Evolutionary conservation across 805 yeast genomes (phyloP), one percentile per base, ranked within the genome.

Genomic region (Candida railenensis): DNA sequence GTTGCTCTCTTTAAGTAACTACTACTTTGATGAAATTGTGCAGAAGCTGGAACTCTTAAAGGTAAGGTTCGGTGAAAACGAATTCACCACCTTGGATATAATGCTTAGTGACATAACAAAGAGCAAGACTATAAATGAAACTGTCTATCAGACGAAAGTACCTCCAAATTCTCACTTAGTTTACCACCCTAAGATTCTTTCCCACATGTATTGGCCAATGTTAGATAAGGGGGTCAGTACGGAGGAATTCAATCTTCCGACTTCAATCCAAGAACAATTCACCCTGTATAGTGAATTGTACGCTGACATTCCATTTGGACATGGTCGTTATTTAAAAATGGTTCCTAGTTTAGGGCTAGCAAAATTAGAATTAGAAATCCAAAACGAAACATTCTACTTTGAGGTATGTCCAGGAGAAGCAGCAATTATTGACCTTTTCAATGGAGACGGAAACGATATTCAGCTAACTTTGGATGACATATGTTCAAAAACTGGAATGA

Each of bases 191-290:
- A 73, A 85, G 2, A 73, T 89, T 16, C 66, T 92, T 9, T 89
- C 97, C 1, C 80, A 85, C 49, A 62, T 87, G 16, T 92, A 83
- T 60, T 92, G 99, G 99, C 89, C 91, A 0, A 67, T 73, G 3
- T 56, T 78, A n/a, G 56, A 70, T 22, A 63, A 67, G 4, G 51
- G 47, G 32, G 45, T 56, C 15, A 67, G 61, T 2, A 50, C 43
- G n/a, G 73, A 71, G 28, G 57, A 61, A n/a, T 75, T 81, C 53
- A 59, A 55, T 5, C 55, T 83, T 2, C 94, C 95, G 0, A 51
- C 53, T 0, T 55, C 46, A 1, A 63, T 89, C 1, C 58, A 69
- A 22, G 38, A 58, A 0, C 65, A 67, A 22, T 67, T 83, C 46
- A 66, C 73, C 1, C 50, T 54, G 1, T 89, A 80, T 55, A 66